phyloP scores from a whole-genome alignment of 2,329 filamentous ascomycete species.

The Diaporthe ampelina region DNA sequence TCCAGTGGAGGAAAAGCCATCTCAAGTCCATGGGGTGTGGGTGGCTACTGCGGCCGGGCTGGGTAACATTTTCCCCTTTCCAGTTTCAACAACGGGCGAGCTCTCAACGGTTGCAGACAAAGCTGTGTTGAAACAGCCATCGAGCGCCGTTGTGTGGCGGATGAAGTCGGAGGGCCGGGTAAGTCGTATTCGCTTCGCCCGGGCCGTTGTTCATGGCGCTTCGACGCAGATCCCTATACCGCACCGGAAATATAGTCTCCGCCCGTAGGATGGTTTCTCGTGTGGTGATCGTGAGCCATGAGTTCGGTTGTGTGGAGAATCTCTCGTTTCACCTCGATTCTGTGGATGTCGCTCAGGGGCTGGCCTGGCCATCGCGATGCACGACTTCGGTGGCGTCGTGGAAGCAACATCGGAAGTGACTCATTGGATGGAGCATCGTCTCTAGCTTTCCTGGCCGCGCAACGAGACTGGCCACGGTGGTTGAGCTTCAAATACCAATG shows the following conservation, averaged over 20 bases:
- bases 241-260: not conserved
- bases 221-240: not conserved
- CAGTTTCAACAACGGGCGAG: not conserved
- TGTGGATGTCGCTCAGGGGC: no score
- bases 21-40: not conserved
- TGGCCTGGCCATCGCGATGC: not conserved
- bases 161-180: conserved; percentile 1
- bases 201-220: not conserved
- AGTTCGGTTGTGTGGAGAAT: not conserved
- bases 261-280: not conserved
- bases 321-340: not conserved
- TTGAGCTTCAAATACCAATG: not conserved
- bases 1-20: not conserved
- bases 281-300: not conserved
- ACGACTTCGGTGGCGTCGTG: not conserved
- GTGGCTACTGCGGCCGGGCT: not conserved
- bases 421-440: not conserved
- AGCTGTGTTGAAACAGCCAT: conserved; percentile 6
- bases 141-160: not conserved
- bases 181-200: conserved; percentile 5
- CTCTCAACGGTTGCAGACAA: not conserved
- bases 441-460: fast-evolving
- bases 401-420: not conserved
- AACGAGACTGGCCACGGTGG: not conserved
- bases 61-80: not conserved